phyloP scores from a whole-genome alignment of 208 protist species.

The Strigomonas culicis region DNA sequence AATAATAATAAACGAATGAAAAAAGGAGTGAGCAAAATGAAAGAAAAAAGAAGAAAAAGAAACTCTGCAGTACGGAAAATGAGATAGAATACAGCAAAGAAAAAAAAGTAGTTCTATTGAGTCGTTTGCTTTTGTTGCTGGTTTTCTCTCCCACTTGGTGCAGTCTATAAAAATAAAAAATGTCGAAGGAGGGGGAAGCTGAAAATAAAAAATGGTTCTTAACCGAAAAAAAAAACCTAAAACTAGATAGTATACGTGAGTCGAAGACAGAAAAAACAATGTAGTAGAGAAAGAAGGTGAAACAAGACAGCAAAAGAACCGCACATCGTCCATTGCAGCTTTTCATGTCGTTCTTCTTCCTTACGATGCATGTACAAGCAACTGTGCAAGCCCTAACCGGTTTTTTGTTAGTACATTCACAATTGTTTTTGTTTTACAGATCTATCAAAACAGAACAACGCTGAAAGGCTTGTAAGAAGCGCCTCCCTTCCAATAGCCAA shows the following conservation, averaged over 20 bases:
- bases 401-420: neutral
- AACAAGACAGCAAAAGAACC: neutral
- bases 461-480: no score
- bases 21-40: constrained; percentile 11
- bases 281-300: neutral
- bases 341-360: neutral
- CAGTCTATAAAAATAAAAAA: constrained; percentile 2
- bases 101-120: constrained; percentile 5
- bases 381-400: neutral
- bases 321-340: neutral
- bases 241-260: neutral
- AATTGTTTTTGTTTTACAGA: constrained; percentile 1
- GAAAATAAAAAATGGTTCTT: neutral
- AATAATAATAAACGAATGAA: neutral
- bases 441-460: no score
- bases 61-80: neutral
- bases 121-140: neutral
- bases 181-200: neutral
- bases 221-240: neutral
- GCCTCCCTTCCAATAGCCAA: no score
- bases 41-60: constrained; percentile 1
- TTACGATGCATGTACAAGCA: neutral
- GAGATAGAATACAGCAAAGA: neutral
- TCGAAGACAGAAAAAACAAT: constrained; percentile 1
- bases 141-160: neutral